phyloP scores from a whole-genome alignment of 1,284 basidiomycete species.

The Trametes pubescens region DNA sequence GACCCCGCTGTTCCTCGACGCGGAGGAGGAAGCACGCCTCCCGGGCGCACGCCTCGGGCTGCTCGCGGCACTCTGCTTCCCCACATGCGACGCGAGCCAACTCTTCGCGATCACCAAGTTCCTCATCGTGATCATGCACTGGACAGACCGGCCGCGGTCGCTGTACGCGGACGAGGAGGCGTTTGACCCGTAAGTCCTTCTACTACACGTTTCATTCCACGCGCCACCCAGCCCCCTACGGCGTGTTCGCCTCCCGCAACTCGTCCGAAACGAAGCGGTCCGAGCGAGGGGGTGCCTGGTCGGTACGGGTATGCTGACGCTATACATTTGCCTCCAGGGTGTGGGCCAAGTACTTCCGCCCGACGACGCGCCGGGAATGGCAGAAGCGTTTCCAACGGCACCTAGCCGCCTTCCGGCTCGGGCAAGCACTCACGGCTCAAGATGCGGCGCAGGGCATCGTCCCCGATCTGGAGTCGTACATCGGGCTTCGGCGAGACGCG shows the following conservation, averaged over 20 bases:
- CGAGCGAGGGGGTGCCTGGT: background rate
- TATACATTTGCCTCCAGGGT: constrained; percentile 22
- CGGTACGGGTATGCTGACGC: background rate
- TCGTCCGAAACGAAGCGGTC: background rate
- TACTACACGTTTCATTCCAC: background rate
- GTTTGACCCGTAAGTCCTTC: constrained; percentile 38
- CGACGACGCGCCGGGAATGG: constrained; percentile 35
- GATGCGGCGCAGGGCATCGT: constrained; percentile 38
- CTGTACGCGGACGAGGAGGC: constrained; percentile 34
- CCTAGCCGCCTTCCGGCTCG: constrained; percentile 41
- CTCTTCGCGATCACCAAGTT: constrained; percentile 60
- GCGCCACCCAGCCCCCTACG: background rate
- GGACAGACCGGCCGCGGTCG: constrained; percentile 30
- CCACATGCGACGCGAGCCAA: constrained; percentile 63
- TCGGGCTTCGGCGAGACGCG: constrained; percentile 53
- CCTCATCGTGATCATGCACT: constrained; percentile 50
- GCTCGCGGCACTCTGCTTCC: constrained; percentile 63
- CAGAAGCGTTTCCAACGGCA: constrained; percentile 42
- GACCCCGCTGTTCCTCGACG: constrained; percentile 34
- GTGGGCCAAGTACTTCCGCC: constrained; percentile 31
- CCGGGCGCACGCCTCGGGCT: constrained; percentile 56
- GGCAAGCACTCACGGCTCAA: constrained; percentile 33
- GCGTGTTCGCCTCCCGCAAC: constrained; percentile 12
- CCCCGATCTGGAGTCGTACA: constrained; percentile 56
- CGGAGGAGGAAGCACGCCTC: constrained; percentile 44